These are phyloP conservation scores for Avicennia marina DNA, from an alignment of 257 asterid genomes.

Conservation along the genomic window DNA sequence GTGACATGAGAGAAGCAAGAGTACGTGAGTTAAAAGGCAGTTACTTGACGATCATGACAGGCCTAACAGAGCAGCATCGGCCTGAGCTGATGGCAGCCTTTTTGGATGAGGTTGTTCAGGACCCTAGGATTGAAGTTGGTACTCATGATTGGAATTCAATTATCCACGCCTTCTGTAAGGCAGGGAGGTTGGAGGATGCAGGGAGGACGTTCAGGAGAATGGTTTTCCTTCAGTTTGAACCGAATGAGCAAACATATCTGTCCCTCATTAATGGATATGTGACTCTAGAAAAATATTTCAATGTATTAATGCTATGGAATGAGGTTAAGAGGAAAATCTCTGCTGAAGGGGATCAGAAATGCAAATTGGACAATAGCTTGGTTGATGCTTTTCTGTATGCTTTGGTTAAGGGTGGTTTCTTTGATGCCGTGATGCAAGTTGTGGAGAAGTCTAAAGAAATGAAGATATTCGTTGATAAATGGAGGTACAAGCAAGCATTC, in stretches of 20 bases:
- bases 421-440: constrained; percentile 95
- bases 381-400: constrained; percentile 82
- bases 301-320: constrained; percentile 85
- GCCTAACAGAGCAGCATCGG: constrained; percentile 86
- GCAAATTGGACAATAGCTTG: constrained; percentile 50
- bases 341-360: constrained; percentile 42
- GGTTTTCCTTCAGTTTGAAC: constrained; percentile 78
- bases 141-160: constrained; percentile 98
- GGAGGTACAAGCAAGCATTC: constrained; percentile 98
- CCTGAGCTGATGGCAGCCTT: constrained; percentile 95
- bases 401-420: constrained; percentile 91
- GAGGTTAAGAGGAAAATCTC: constrained; percentile 73
- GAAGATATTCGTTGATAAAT: constrained; percentile 82
- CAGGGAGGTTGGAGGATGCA: constrained; percentile 83
- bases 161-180: constrained; percentile 85
- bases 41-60: constrained; percentile 92
- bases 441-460: constrained; percentile 70
- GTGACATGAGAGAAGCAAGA: constrained; percentile 93
- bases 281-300: constrained; percentile 60
- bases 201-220: constrained; percentile 87
- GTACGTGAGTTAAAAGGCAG: constrained; percentile 56
- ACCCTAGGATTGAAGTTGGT: constrained; percentile 71
- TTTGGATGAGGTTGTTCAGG: constrained; percentile 81
- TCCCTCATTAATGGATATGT: constrained; percentile 81
- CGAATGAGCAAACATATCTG: constrained; percentile 79